Evolutionary conservation across 768 basidiomycete genomes (phyloP), one percentile per base, ranked within the genome.

Genomic region (Pisolithus tinctorius): DNA sequence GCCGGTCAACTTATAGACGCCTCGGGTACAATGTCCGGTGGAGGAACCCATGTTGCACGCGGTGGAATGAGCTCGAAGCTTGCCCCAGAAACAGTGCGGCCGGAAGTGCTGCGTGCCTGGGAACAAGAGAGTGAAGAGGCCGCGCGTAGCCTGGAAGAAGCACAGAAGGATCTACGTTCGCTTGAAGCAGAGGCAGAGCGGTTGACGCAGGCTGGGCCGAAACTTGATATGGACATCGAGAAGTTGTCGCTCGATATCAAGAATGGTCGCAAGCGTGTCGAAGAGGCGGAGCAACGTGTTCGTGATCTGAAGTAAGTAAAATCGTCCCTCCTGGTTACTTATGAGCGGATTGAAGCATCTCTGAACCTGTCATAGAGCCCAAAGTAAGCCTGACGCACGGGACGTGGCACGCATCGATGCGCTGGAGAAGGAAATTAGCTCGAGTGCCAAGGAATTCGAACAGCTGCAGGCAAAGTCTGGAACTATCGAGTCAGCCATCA

Each of bases 11-110:
- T 99, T 52, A 97, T 98, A 55, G 95, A 98, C 63, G 81, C 87
- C 0, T 93, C 90, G 0, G 96, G 96, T 53, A 91, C 93, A 1
- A 98, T 97, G 92, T 93, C 93, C 14, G 95, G 94, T 36, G 95
- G 95, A 60, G 96, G 96, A 1, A 82, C 73, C 6, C 76, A 82
- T 16, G 86, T 86, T 6, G 71, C 77, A 6, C 76, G 81, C 16
- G 96, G 96, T 11, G 86, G 81, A 0, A 98, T 98, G 95, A 93
- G 88, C 70, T 90, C 88, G 36, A 96, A 93, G 69, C 73, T 91
- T 17, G 79, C 86, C 1, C 74, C 84, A 7, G 91, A 95, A 47
- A 74, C 80, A 3, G 86, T 96, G 6, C 74, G 82, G 8, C 92
- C 93, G 1, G 85, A 92, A 27, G 82, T 84, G 1, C 69, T 98